phyloP scores from a whole-genome alignment of 1,284 basidiomycete species.

The Papiliotrema fonsecae region DNA sequence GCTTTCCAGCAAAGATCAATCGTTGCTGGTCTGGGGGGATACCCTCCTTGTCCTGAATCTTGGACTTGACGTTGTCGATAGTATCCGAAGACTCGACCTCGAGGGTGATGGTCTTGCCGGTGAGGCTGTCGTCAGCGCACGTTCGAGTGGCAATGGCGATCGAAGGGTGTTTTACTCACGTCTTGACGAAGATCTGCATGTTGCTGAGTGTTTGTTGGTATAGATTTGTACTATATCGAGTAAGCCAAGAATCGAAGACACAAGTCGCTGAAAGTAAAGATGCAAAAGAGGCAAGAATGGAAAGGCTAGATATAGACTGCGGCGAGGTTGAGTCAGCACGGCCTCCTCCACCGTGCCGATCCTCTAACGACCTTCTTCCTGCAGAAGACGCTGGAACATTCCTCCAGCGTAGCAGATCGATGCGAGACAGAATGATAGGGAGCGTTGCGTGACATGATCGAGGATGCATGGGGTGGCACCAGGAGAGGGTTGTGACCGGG shows the following conservation, averaged over 20 bases:
- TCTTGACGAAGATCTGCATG: slow-evolving; percentile 65
- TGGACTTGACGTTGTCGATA: slow-evolving; percentile 59
- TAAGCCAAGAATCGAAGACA: background rate
- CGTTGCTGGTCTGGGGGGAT: slow-evolving; percentile 92
- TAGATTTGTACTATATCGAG: background rate
- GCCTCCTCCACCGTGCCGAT: too few relatives aligned
- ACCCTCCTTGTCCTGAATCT: slow-evolving; percentile 59
- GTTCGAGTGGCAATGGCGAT: background rate
- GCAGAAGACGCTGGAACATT: too few relatives aligned
- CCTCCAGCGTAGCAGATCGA: too few relatives aligned
- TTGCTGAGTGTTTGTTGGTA: slow-evolving; percentile 51
- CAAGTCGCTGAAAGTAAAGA: background rate
- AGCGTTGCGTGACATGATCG: too few relatives aligned
- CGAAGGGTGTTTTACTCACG: slow-evolving; percentile 11
- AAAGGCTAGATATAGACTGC: background rate
- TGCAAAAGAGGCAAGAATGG: background rate
- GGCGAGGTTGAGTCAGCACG: background rate
- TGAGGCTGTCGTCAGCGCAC: slow-evolving; percentile 47
- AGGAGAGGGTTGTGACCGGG: too few relatives aligned
- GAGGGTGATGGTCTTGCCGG: slow-evolving; percentile 57
- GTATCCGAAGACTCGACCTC: slow-evolving; percentile 58
- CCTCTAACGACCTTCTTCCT: too few relatives aligned
- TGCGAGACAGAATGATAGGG: too few relatives aligned
- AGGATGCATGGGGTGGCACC: too few relatives aligned
- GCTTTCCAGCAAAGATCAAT: slow-evolving; percentile 91